Base-by-base conservation (phyloP, 2,329 filamentous ascomycete genomes). In the Colletotrichum siamense region DNA sequence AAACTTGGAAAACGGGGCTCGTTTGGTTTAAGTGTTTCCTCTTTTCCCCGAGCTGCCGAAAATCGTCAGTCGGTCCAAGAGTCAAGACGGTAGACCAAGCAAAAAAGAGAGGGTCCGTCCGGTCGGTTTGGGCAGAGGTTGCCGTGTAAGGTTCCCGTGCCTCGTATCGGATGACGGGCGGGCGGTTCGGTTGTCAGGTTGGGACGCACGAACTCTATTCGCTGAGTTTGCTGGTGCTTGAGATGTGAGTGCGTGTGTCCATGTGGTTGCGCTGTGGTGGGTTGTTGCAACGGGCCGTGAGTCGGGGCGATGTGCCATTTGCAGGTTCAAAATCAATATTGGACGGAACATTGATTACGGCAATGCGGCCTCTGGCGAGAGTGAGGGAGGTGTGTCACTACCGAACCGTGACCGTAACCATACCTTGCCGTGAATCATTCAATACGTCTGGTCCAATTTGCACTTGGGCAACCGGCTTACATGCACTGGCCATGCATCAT, bases 161-260 rank as follows among this genome's bases (percentile, higher is more conserved):
- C 73, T 73, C 73, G 70, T 76, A 73, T 69, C 64, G 73, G 69
- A 73, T 57, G 73, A 73, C 59, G 57, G 63, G 52, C 59, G 52
- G 52, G 52, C 52, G 44, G 44, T 49, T 49, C 44, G 69, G 73
- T 75, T 73, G 69, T 67, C 69, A 75, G 69, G 73, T 75, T 55
- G 62, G 52, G 73, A 75, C 73, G 73, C 69, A 75, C 69, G 39
- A 72, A 72, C 62, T 72, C 68, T 62, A 67, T 70, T 44, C n/a
- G 30, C 22, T 2, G 32, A 64, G 9, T 49, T 12, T 59, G 26
- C 24, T 59, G 16, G 26, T 59, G 55, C 44, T 49, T n/a, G 44
- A 49, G 44, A n/a, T 22, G 18, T 22, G 44, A 12, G 44, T 49
- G 39, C 6, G 32, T 34, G 30, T 16, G 36, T 18, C 34, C 34